phyloP scores from a whole-genome alignment of 176 grass and related monocot species.

The Eleusine indica region DNA sequence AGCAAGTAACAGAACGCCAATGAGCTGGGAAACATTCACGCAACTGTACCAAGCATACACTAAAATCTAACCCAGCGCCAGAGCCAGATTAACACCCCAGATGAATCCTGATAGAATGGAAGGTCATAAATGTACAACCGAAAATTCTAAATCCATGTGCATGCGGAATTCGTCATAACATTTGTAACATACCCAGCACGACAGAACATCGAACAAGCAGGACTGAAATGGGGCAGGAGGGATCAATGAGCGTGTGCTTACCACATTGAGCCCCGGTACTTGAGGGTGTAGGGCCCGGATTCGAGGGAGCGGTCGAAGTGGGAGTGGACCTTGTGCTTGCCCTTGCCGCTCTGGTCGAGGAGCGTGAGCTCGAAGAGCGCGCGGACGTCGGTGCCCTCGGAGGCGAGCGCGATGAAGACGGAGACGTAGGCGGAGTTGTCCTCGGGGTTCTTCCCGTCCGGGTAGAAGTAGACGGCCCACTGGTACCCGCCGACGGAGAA shows the following conservation, averaged over 20 bases:
- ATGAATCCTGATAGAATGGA: not conserved
- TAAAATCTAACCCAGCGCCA: not conserved
- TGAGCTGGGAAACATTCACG: not conserved
- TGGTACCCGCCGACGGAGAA: constrained; percentile 60
- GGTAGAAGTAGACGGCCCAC: constrained; percentile 87
- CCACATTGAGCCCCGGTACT: constrained; percentile 96
- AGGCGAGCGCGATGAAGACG: constrained; percentile 70
- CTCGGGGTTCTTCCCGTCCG: constrained; percentile 80
- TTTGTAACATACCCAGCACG: not conserved
- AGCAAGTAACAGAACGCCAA: not conserved
- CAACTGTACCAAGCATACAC: not conserved
- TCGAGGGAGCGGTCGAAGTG: constrained; percentile 86
- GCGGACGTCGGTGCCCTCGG: constrained; percentile 62
- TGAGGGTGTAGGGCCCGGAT: constrained; percentile 84
- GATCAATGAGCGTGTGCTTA: constrained; percentile 26
- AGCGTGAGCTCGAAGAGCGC: constrained; percentile 80
- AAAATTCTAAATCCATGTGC: not conserved
- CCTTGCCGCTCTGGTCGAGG: constrained; percentile 79
- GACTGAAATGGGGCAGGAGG: not conserved
- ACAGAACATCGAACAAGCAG: not conserved
- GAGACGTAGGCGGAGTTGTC: constrained; percentile 66
- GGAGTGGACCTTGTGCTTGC: constrained; percentile 83
- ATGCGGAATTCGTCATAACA: not conserved
- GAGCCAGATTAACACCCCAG: not conserved
- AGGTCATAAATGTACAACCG: not conserved